These are phyloP conservation scores for Penicillium flavigenum DNA, from an alignment of 495 filamentous ascomycete species.

Conservation along the genomic window DNA sequence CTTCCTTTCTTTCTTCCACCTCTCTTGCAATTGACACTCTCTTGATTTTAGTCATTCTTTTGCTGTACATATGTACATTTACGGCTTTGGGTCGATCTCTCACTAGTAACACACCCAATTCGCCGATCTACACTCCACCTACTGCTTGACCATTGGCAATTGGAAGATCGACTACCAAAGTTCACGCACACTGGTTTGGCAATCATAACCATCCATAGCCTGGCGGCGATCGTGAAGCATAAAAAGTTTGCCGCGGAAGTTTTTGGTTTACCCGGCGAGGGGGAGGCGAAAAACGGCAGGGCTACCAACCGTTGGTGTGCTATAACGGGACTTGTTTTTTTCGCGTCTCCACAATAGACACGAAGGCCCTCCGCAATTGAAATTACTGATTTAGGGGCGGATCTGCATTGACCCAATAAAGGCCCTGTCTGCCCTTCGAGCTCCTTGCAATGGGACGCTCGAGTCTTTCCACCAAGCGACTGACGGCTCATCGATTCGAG, in stretches of 20 bases:
- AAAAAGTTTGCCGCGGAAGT: background rate
- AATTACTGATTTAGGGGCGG: background rate
- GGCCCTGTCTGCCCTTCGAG: background rate
- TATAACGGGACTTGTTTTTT: conserved; percentile 3
- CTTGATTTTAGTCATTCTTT: conserved; percentile 4
- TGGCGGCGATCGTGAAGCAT: conserved; percentile 5
- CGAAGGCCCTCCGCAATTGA: conserved; percentile 1
- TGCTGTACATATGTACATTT: background rate
- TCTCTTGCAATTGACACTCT: background rate
- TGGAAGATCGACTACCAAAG: conserved; percentile 15
- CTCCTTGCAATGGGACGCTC: conserved; percentile 34
- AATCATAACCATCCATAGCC: conserved; percentile 6
- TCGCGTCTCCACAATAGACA: conserved; percentile 8
- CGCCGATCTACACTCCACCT: conserved; percentile 13
- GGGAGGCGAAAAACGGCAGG: conserved; percentile 3
- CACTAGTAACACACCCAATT: background rate
- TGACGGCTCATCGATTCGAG: conserved; percentile 47
- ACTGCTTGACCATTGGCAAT: conserved; percentile 4
- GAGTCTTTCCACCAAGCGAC: conserved; percentile 39
- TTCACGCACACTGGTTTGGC: conserved; percentile 13
- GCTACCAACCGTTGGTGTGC: background rate
- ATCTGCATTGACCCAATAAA: conserved; percentile 5
- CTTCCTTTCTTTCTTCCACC: background rate
- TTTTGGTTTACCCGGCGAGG: background rate
- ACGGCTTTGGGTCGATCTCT: background rate